Conservation (phyloP, 768 basidiomycete genomes). For the Phaffia tasmanica region DNA sequence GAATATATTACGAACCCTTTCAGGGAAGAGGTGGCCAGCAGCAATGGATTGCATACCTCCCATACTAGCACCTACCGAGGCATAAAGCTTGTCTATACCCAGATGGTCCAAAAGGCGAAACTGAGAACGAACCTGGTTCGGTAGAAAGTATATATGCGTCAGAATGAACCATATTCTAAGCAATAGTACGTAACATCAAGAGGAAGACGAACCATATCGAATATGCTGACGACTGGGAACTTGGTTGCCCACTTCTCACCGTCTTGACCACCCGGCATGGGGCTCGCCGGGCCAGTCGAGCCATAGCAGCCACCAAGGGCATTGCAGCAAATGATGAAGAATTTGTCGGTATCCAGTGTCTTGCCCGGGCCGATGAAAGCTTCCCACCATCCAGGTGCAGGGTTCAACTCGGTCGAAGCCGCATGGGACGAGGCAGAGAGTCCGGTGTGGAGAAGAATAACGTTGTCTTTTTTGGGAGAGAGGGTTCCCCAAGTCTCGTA, state of each 20-base stretch:
- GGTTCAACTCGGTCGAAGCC: constrained; percentile 63
- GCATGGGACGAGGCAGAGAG: constrained; percentile 93
- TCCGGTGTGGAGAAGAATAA: constrained; percentile 88
- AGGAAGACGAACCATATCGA: constrained; percentile 62
- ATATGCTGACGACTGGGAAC: constrained; percentile 84
- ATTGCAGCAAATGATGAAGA: constrained; percentile 91
- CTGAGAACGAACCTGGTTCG: constrained; percentile 59
- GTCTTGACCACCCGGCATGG: constrained; percentile 46
- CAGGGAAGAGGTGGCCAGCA: constrained; percentile 82
- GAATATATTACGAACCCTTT: constrained; percentile 41
- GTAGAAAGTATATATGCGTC: neutral
- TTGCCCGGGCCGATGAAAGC: constrained; percentile 93
- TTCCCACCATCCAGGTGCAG: constrained; percentile 94
- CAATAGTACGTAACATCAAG: neutral
- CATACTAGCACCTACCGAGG: constrained; percentile 91
- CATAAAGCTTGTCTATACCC: constrained; percentile 72
- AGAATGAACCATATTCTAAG: neutral
- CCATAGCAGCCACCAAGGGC: constrained; percentile 97
- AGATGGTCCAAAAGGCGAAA: constrained; percentile 74
- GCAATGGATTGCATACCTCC: constrained; percentile 97
- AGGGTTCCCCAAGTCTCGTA: constrained; percentile 98
- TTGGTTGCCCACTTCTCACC: constrained; percentile 65
- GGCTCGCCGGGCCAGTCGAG: constrained; percentile 82
- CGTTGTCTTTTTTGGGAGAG: constrained; percentile 65
- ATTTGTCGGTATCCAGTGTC: constrained; percentile 81